A percentile compares a stretch with the other conserved stretches of the same genome.
Conservation (phyloP, 1,139 yeast species). For the Zygotorulaspora mrakii region DNA sequence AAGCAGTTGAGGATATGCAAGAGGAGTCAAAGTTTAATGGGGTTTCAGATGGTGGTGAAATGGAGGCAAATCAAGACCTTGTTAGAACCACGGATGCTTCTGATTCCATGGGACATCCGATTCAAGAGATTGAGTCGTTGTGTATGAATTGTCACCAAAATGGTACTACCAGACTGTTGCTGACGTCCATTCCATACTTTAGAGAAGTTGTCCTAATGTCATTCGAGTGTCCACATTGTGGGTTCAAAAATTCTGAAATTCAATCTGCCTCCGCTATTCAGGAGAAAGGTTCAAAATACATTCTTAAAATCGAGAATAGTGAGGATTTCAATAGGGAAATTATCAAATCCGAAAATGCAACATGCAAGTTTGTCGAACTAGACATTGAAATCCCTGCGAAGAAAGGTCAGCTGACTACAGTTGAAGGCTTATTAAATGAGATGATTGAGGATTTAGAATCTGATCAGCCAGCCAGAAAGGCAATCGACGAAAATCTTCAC, state of each 20-base stretch:
- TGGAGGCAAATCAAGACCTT: slow-evolving; percentile 34
- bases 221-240: slow-evolving; percentile 93
- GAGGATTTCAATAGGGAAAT: slow-evolving; percentile 85
- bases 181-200: slow-evolving; percentile 89
- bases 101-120: slow-evolving; percentile 89
- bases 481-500: slow-evolving; percentile 67
- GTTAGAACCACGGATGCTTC: slow-evolving; percentile 56
- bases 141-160: slow-evolving; percentile 93
- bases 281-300: slow-evolving; percentile 78
- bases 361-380: slow-evolving; percentile 76
- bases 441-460: slow-evolving; percentile 76
- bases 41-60: slow-evolving; percentile 31
- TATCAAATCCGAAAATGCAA: slow-evolving; percentile 83
- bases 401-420: slow-evolving; percentile 86
- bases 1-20: too few relatives aligned
- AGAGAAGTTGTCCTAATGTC: slow-evolving; percentile 92
- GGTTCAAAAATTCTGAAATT: slow-evolving; percentile 83
- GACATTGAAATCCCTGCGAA: slow-evolving; percentile 95
- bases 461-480: slow-evolving; percentile 78
- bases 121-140: slow-evolving; percentile 87
- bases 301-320: slow-evolving; percentile 63
- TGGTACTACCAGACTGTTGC: slow-evolving; percentile 76
- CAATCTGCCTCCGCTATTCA: slow-evolving; percentile 91
- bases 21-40: too few relatives aligned
- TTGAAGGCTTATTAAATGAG: slow-evolving; percentile 82